Evolutionary conservation across 2,329 filamentous ascomycete genomes (phyloP).

Genomic region (Aspergillus vadensis): DNA sequence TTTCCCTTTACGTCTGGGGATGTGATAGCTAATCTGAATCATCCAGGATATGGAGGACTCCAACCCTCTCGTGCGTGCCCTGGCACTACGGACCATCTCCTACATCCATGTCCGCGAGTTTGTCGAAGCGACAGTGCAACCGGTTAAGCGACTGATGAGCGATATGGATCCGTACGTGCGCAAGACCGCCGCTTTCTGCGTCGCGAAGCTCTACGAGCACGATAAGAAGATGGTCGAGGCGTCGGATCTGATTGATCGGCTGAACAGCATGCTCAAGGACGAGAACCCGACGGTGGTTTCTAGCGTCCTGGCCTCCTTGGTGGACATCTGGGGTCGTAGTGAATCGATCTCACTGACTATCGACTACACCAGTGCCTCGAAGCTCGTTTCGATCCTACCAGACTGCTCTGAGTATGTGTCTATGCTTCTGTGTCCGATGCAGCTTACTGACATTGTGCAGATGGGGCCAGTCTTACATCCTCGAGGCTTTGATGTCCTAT

Average conservation of each 20-base stretch:
- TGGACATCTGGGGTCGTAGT: conserved; percentile 98
- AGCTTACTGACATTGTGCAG: conserved; percentile 48
- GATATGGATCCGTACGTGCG: conserved; percentile 94
- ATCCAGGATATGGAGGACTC: conserved; percentile 84
- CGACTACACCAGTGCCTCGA: conserved; percentile 95
- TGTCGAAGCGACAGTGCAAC: conserved; percentile 83
- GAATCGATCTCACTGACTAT: conserved; percentile 98
- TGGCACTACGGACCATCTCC: conserved; percentile 92
- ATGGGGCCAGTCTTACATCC: conserved; percentile 98
- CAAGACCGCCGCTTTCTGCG: conserved; percentile 94
- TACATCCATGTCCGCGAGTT: conserved; percentile 97
- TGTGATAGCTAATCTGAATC: conserved; percentile 13
- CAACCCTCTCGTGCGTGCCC: conserved; percentile 87
- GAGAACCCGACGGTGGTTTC: conserved; percentile 98
- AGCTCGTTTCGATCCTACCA: conserved; percentile 93
- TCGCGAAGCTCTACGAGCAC: conserved; percentile 97
- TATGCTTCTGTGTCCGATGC: neutral
- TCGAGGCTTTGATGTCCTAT: conserved; percentile 97
- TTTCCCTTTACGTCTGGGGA: neutral
- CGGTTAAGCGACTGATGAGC: conserved; percentile 78
- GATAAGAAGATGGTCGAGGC: conserved; percentile 85
- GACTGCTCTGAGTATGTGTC: conserved; percentile 89
- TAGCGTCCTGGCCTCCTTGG: conserved; percentile 83
- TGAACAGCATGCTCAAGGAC: conserved; percentile 87
- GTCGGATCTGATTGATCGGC: conserved; percentile 86